Evolutionary conservation across 2,329 filamentous ascomycete species (phyloP).

Genomic region (Aspergillus fischeri): DNA sequence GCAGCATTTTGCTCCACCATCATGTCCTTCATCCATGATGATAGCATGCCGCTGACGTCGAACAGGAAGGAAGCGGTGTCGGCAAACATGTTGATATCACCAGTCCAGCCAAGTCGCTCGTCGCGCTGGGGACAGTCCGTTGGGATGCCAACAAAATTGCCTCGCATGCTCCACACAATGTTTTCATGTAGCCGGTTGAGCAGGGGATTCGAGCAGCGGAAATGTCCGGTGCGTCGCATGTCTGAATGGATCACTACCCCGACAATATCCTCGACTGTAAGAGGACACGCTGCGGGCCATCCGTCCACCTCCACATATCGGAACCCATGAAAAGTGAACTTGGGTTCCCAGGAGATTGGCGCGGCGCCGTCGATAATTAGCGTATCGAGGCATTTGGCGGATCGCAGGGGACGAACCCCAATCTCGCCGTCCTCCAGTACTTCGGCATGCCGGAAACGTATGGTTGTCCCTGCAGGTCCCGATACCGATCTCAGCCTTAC

Average conservation of each 20-base stretch:
- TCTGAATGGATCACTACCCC: conserved; percentile 48
- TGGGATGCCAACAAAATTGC: conserved; percentile 55
- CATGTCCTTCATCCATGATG: conserved; percentile 49
- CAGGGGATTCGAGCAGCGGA: conserved; percentile 46
- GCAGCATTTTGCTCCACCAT: conserved; percentile 28
- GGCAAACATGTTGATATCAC: conserved; percentile 48
- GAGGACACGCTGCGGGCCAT: conserved; percentile 31
- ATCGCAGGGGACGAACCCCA: conserved; percentile 41
- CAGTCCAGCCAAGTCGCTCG: conserved; percentile 53
- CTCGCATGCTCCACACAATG: conserved; percentile 53
- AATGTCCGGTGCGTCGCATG: conserved; percentile 46
- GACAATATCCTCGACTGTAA: conserved; percentile 14
- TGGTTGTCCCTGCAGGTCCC: conserved; percentile 10
- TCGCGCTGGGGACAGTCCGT: conserved; percentile 57
- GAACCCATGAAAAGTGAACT: conserved; percentile 53
- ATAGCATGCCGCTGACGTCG: conserved; percentile 49
- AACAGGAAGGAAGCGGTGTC: conserved; percentile 46
- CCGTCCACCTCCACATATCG: conserved; percentile 48
- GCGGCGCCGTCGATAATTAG: conserved; percentile 31
- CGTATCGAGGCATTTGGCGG: conserved; percentile 42
- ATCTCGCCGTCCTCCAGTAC: conserved; percentile 50
- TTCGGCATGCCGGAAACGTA: conserved; percentile 50
- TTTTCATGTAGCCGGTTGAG: conserved; percentile 54
- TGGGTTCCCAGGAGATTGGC: conserved; percentile 40
- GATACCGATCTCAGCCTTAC: conserved; percentile 33